These are phyloP conservation scores for Carex kokanica DNA, from an alignment of 176 grass and related monocot species.

Conservation along the genomic window DNA sequence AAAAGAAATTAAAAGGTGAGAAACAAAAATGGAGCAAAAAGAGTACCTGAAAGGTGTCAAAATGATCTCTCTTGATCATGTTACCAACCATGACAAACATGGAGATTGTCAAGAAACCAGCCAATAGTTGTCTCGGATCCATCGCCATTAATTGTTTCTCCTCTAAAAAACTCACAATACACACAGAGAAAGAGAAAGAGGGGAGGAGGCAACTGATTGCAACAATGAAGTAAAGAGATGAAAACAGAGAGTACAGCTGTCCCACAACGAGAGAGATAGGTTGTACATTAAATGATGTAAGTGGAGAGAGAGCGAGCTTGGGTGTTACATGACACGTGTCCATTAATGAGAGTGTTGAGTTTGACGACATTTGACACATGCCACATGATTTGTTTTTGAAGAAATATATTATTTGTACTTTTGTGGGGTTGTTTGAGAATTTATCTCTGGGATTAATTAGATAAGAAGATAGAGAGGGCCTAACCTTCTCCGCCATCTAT, in stretches of 20 bases:
- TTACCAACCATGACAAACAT: slow-evolving; percentile 50
- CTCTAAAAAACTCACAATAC: slow-evolving; percentile 1
- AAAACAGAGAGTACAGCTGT: not conserved
- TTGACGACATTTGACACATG: slow-evolving; percentile 28
- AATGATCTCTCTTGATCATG: slow-evolving; percentile 48
- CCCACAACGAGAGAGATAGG: slow-evolving; percentile 13
- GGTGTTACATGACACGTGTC: slow-evolving; percentile 12
- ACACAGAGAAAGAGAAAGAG: not conserved
- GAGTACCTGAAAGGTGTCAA: slow-evolving; percentile 36
- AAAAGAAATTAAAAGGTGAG: not conserved
- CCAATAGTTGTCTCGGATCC: slow-evolving; percentile 40
- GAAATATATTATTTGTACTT: too few species aligned
- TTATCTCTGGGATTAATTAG: not conserved
- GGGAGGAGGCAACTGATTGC: not conserved
- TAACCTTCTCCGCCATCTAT: too few species aligned
- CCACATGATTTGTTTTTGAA: not conserved
- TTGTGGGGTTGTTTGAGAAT: not conserved
- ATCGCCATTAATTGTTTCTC: slow-evolving; percentile 33
- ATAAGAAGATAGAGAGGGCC: too few species aligned
- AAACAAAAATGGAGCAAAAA: not conserved
- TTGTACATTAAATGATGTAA: slow-evolving; percentile 18
- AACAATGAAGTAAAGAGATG: slow-evolving; percentile 12
- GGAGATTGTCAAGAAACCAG: slow-evolving; percentile 37
- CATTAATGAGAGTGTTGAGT: not conserved
- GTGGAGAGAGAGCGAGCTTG: not conserved